phyloP scores from a whole-genome alignment of 202 grass and related monocot genomes.

The Cymbopogon flexuosus region DNA sequence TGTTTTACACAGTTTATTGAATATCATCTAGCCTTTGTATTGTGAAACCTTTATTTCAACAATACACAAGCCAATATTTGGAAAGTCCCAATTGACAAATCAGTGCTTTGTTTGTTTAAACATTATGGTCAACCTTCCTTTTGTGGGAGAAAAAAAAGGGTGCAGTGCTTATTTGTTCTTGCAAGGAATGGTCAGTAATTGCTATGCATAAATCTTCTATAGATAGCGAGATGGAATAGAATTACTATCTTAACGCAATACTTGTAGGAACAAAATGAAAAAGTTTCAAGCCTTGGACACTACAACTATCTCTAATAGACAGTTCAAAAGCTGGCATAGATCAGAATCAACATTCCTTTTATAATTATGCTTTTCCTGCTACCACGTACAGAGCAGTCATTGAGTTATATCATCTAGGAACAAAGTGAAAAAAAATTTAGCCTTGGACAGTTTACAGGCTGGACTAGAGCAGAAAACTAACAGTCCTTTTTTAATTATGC shows the following conservation, averaged over 20 bases:
- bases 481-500: background rate
- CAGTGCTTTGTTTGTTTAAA: background rate
- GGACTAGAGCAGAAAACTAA: background rate
- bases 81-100: background rate
- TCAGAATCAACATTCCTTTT: background rate
- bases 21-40: background rate
- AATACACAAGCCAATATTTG: constrained; percentile 9
- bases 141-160: background rate
- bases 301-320: background rate
- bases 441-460: background rate
- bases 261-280: background rate
- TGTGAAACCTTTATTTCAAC: background rate
- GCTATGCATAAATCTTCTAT: background rate
- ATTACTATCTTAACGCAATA: background rate
- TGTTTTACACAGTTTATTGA: background rate
- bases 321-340: background rate
- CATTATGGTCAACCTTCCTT: background rate
- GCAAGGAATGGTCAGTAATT: background rate
- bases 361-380: background rate
- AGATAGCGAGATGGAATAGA: background rate
- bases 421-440: background rate
- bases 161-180: background rate
- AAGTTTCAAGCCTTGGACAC: background rate
- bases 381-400: background rate
- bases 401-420: background rate